phyloP scores from a whole-genome alignment of 495 filamentous ascomycete genomes.

The Monascus purpureus region DNA sequence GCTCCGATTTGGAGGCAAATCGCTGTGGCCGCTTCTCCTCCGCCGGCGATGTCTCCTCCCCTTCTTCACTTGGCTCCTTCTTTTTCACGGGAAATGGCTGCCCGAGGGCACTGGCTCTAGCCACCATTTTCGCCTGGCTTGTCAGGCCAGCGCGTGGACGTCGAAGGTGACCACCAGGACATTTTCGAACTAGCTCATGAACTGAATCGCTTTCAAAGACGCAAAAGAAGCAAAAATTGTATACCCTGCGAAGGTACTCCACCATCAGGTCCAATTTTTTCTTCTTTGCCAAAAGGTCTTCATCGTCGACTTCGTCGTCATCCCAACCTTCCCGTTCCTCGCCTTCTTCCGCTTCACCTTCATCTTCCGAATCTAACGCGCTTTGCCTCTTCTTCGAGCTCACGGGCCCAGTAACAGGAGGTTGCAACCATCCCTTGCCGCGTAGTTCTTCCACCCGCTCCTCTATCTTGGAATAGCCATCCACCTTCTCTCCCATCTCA shows the following conservation, averaged over 20 bases:
- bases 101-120: conserved; percentile 63
- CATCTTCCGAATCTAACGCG: conserved; percentile 49
- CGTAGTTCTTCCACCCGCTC: conserved; percentile 71
- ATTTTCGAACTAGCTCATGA: conserved; percentile 89
- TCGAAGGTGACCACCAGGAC: conserved; percentile 88
- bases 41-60: conserved; percentile 47
- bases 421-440: conserved; percentile 58
- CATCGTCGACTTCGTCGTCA: conserved; percentile 76
- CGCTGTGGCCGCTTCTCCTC: conserved; percentile 54
- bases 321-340: conserved; percentile 61
- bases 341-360: conserved; percentile 55
- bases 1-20: conserved; percentile 59
- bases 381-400: conserved; percentile 48
- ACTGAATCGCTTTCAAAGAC: conserved; percentile 97
- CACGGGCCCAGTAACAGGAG: conserved; percentile 42
- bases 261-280: conserved; percentile 94
- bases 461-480: conserved; percentile 66
- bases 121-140: conserved; percentile 69
- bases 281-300: conserved; percentile 80
- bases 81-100: conserved; percentile 72
- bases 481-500: conserved; percentile 52
- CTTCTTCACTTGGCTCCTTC: conserved; percentile 48
- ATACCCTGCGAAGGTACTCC: conserved; percentile 89
- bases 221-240: conserved; percentile 99
- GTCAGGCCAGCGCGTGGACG: conserved; percentile 74